Evolutionary conservation across 2,329 filamentous ascomycete species (phyloP).

Genomic region (Penicillium polonicum): DNA sequence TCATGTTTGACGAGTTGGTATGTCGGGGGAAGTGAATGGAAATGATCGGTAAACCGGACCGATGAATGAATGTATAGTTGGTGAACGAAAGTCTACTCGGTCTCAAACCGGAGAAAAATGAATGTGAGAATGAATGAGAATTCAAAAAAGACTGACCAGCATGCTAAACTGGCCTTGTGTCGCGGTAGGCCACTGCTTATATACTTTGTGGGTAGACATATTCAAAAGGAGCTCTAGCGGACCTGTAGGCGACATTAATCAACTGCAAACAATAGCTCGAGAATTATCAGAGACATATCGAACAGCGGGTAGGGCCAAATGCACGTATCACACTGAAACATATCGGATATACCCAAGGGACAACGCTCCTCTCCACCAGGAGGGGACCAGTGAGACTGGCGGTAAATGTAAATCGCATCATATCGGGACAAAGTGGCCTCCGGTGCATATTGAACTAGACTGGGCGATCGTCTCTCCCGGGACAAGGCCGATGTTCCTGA

Average conservation of each 20-base stretch:
- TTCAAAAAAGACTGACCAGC: slow-evolving; percentile 21
- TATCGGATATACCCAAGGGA: slow-evolving; percentile 10
- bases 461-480: slow-evolving; percentile 1
- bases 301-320: slow-evolving; percentile 5
- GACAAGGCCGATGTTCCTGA: slow-evolving; percentile 18
- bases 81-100: slow-evolving; percentile 17
- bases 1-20: slow-evolving; percentile 38
- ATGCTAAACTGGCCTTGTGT: slow-evolving; percentile 3
- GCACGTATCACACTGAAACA: slow-evolving; percentile 18
- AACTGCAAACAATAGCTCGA: slow-evolving; percentile 15
- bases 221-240: background rate
- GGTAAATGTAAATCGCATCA: slow-evolving; percentile 5
- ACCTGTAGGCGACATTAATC: background rate
- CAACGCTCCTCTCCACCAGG: slow-evolving; percentile 10
- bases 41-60: slow-evolving; percentile 23
- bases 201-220: slow-evolving; percentile 6
- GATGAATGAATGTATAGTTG: slow-evolving; percentile 17
- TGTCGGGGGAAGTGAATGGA: slow-evolving; percentile 16
- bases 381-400: slow-evolving; percentile 12
- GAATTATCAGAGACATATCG: background rate
- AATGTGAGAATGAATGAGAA: slow-evolving; percentile 18
- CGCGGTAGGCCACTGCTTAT: slow-evolving; percentile 4
- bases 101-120: slow-evolving; percentile 23
- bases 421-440: slow-evolving; percentile 1
- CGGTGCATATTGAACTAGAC: background rate